These are phyloP conservation scores for Dactylellina sp. DNA, from an alignment of 2,329 filamentous ascomycete species.

Conservation along the genomic window DNA sequence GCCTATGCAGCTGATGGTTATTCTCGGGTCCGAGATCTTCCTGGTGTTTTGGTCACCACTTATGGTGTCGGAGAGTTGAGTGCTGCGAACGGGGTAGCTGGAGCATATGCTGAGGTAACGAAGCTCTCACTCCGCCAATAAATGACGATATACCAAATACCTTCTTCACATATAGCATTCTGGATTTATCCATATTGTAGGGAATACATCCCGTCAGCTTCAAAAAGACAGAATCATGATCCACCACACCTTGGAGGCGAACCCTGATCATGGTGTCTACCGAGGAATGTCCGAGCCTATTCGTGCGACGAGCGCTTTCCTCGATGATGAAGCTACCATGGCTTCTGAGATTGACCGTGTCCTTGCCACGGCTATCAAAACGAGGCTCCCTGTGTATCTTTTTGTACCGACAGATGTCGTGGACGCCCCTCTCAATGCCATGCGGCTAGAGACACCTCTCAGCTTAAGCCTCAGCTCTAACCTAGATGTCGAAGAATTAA, in stretches of 20 bases:
- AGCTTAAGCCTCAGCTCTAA: slow-evolving; percentile 58
- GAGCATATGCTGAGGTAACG: slow-evolving; percentile 69
- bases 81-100: slow-evolving; percentile 71
- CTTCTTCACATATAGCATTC: slow-evolving; percentile 64
- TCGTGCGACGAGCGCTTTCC: slow-evolving; percentile 61
- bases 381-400: slow-evolving; percentile 71
- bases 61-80: slow-evolving; percentile 70
- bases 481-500: slow-evolving; percentile 59
- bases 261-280: slow-evolving; percentile 60
- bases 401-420: slow-evolving; percentile 70
- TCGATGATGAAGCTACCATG: slow-evolving; percentile 66
- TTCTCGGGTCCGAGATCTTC: slow-evolving; percentile 66
- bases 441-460: slow-evolving; percentile 61
- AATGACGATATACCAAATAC: not conserved
- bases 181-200: slow-evolving; percentile 71
- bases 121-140: not conserved
- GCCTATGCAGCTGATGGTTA: slow-evolving; percentile 69
- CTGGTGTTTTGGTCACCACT: slow-evolving; percentile 67
- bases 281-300: slow-evolving; percentile 61
- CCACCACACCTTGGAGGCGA: slow-evolving; percentile 70
- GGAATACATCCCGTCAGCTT: slow-evolving; percentile 66
- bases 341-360: slow-evolving; percentile 69
- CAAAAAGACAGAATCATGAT: slow-evolving; percentile 66
- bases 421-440: slow-evolving; percentile 62
- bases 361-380: slow-evolving; percentile 67